Evolutionary conservation across 1,139 yeast genomes (phyloP), one percentile per base, ranked within the genome.

Genomic region (Geotrichum carabidarum): DNA sequence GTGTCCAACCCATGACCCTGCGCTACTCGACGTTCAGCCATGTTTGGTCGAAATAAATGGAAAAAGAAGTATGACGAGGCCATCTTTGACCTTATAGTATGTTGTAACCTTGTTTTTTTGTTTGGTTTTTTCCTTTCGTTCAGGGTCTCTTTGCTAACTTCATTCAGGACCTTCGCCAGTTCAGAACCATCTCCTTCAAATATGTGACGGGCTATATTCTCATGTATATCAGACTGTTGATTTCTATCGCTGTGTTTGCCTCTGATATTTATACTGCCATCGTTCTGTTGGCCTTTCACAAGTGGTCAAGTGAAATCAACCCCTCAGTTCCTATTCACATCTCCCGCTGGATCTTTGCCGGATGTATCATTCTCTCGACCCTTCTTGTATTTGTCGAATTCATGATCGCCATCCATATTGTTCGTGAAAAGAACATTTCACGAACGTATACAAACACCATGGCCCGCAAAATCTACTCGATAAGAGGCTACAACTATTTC

Each of bases 241-340:
- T 87, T 55, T 79, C 84, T 41, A 64, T 81, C 56, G 81, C 82
- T 0, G 78, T 86, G 54, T 73, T 86, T 48, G 88, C 77, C 0
- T 78, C 86, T 4, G 97, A 89, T 71, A 76, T 88, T 27, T 89
- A 87, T 71, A 87, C 96, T 0, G 83, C 94, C 66, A 72, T 89
- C 57, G 83, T 81, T 61, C 78, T 89, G 52, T 74, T 89, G 60
- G 94, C 86, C 1, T 84, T 84, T 69, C 81, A 86, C 64, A 75
- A 80, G 54, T 89, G 96, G 96, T 80, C 86, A 3, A 74, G 80
- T 12, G 69, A 73, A 45, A 78, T 76, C 37, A 69, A 76, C 56
- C 81, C 84, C 57, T 82, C 71, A 65, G 79, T 79, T 66, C 86
- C 77, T 58, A 81, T 78, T 72, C 77, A 64, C 66, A 84, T 78